Conservation (phyloP, 208 protist species). For the Trypanosomatidae sp. region DNA sequence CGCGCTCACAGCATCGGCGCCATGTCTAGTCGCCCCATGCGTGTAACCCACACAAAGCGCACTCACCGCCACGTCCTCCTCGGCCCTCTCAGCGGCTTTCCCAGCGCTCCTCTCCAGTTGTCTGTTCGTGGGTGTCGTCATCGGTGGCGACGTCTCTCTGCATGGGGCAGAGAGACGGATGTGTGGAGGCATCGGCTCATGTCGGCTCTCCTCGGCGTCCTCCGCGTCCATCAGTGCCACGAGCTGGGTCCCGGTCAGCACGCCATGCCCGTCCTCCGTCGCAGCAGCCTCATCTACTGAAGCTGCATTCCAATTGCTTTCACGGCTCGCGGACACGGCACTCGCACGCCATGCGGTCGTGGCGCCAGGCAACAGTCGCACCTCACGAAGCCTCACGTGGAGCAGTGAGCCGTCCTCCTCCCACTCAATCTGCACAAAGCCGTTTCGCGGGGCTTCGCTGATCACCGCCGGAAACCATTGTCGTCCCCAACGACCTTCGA, state of each 20-base stretch:
- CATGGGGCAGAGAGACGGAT: not conserved
- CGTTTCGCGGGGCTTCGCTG: slow-evolving; percentile 39
- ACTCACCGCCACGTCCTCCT: not conserved
- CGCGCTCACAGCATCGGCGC: not conserved
- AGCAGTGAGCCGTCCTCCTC: slow-evolving; percentile 53
- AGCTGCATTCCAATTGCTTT: not conserved
- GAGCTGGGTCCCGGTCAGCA: slow-evolving; percentile 29
- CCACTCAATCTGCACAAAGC: slow-evolving; percentile 72
- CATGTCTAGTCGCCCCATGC: not conserved
- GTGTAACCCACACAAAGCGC: not conserved
- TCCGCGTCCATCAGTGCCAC: slow-evolving; percentile 27
- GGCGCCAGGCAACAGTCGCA: slow-evolving; percentile 31
- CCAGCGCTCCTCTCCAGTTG: not conserved
- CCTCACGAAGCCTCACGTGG: slow-evolving; percentile 52
- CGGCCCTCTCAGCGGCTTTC: not conserved
- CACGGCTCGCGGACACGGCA: not conserved
- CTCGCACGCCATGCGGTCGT: not conserved
- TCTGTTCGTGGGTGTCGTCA: not conserved
- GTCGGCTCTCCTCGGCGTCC: slow-evolving; percentile 23
- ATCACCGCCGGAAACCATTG: slow-evolving; percentile 57
- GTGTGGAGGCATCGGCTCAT: slow-evolving; percentile 4
- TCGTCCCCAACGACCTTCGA: slow-evolving; percentile 58
- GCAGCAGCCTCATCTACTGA: not conserved
- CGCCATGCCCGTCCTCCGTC: not conserved
- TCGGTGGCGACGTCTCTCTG: not conserved